These are phyloP conservation scores for Phaeosphaeria sp. DNA, from an alignment of 2,329 filamentous ascomycete genomes.

Conservation along the genomic window DNA sequence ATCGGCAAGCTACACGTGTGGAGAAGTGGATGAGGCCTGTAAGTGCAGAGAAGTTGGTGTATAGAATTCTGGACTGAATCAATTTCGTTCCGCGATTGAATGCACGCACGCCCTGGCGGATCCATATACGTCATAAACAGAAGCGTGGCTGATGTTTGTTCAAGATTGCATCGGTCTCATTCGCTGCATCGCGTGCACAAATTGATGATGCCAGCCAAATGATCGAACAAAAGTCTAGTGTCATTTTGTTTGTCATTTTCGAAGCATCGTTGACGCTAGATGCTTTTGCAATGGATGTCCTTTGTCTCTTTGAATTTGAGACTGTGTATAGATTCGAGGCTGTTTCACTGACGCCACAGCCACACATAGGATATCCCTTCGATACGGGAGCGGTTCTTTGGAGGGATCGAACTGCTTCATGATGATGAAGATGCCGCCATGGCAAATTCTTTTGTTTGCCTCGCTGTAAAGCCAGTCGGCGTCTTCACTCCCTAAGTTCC, in stretches of 20 bases:
- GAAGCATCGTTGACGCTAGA: neutral
- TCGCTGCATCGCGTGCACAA: neutral
- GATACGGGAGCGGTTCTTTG: neutral
- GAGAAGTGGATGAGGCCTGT: constrained; percentile 49
- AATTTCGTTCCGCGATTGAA: no score
- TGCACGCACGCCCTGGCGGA: no score
- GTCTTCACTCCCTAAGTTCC: neutral
- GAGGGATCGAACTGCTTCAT: neutral
- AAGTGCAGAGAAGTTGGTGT: constrained; percentile 51
- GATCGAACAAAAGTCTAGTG: no score
- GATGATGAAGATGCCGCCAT: neutral
- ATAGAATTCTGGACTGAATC: constrained; percentile 5
- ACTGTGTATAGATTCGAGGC: neutral
- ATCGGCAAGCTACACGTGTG: constrained; percentile 18
- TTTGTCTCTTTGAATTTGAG: neutral
- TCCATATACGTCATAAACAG: no score
- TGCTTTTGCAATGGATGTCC: no score
- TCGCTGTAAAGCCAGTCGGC: neutral
- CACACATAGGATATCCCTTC: neutral
- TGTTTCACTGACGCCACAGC: neutral
- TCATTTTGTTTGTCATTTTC: no score
- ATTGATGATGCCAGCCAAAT: neutral
- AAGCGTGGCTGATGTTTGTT: no score
- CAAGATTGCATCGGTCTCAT: no score
- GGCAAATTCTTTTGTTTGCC: neutral